Conservation (phyloP, 208 protist genomes). For the Crithidia fasciculata region DNA sequence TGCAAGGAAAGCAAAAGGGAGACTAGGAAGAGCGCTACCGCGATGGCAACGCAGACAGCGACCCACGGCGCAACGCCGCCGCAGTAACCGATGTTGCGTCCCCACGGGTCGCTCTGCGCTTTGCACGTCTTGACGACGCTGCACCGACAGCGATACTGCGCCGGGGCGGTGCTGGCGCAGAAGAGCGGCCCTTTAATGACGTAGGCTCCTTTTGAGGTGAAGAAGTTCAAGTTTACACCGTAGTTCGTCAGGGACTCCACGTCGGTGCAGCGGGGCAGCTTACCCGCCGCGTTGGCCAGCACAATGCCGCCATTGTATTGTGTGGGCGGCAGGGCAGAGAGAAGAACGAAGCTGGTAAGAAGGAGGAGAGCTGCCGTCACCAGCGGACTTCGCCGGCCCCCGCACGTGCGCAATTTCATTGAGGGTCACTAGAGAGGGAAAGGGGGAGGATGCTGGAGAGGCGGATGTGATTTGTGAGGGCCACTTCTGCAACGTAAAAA, state of each 20-base stretch:
- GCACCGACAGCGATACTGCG: slow-evolving; percentile 41
- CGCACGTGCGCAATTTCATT: not conserved
- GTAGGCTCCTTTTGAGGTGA: slow-evolving; percentile 2
- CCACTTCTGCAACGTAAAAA: too few relatives aligned
- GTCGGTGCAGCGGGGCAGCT: slow-evolving; percentile 15
- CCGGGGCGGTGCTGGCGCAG: slow-evolving; percentile 20
- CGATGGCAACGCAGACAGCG: slow-evolving; percentile 43
- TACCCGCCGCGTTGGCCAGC: not conserved
- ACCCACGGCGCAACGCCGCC: slow-evolving; percentile 66
- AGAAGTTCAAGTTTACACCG: slow-evolving; percentile 27
- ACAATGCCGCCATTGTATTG: not conserved
- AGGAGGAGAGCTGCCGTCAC: slow-evolving; percentile 2
- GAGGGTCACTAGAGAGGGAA: too few relatives aligned
- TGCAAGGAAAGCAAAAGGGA: slow-evolving; percentile 36
- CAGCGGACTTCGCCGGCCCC: not conserved
- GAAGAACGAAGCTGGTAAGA: not conserved
- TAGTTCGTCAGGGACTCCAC: slow-evolving; percentile 20
- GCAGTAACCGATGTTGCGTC: slow-evolving; percentile 68
- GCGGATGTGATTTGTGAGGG: too few relatives aligned
- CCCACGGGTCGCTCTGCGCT: slow-evolving; percentile 33
- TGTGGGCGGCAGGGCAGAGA: not conserved
- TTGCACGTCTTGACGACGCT: slow-evolving; percentile 28
- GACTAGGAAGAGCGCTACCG: slow-evolving; percentile 28
- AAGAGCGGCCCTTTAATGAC: slow-evolving; percentile 37
- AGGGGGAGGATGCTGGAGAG: too few relatives aligned